Evolutionary conservation across 2,329 filamentous ascomycete genomes (phyloP), one percentile per base, ranked within the genome.

Genomic region (Iodosphaeria phyllophila): DNA sequence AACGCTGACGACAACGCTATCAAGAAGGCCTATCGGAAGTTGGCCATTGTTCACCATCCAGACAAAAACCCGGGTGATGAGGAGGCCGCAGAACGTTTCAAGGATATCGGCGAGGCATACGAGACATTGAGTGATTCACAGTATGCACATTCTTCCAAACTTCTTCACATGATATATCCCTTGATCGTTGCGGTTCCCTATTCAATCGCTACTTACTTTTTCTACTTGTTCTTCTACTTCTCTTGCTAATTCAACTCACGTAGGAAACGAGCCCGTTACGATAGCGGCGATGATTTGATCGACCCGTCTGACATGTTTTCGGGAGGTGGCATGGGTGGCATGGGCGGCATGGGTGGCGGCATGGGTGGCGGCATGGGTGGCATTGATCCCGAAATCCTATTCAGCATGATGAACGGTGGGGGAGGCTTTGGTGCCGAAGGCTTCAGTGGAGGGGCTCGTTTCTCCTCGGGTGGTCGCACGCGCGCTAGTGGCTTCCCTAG

Each of bases 51-150:
- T 35, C 78, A 92, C 47, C 89, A 98, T 50, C 89, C 89, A 3
- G 89, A 98, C 57, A 98, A 98, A 69, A 98, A 95, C 54, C 80
- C 76, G 1, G 79, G 76, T 33, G 79, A 93, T 40, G 65, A 72
- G 30, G 62, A 70, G 25, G 89, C 89, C 32, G 86, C 83, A 41
- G 76, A 80, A 39, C 74, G 79, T 43, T 98, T 98, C 66, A 95
- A 98, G 66, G 89, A 98, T 47, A 78, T 93, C 47, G 79, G 83
- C 41, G 89, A 98, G 58, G 86, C 86, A 20, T 92, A 98, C 47
- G 89, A 98, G 55, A 91, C 76, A 24, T 57, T 98, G 52, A 92
- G 79, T 44, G 89, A 98, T 52, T 61, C 83, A 56, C 74, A 92
- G 74, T 83, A 76, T 53, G 75, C n/a, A n/a, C n/a, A n/a, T n/a